Evolutionary conservation across 192 early-diverging fungal genomes (phyloP).

Genomic region (Gamsiella multidivaricata): DNA sequence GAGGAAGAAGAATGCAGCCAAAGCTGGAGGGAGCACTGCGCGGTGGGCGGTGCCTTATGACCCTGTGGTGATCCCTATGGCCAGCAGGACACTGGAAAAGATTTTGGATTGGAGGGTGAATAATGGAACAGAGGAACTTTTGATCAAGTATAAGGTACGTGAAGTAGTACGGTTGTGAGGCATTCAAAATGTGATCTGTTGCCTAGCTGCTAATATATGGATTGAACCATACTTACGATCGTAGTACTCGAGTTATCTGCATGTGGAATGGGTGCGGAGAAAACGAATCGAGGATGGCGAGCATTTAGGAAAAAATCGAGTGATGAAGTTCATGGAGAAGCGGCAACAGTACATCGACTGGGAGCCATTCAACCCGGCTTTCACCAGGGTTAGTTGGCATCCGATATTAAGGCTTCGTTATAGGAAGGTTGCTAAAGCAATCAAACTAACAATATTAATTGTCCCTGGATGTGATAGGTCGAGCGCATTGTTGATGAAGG

Average conservation of each 20-base stretch:
- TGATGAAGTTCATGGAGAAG: constrained; percentile 81
- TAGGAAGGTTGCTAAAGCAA: constrained; percentile 54
- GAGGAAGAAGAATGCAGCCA: constrained; percentile 33
- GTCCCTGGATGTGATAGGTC: constrained; percentile 66
- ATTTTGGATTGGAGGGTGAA: constrained; percentile 61
- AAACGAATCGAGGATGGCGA: constrained; percentile 56
- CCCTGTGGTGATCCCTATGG: constrained; percentile 66
- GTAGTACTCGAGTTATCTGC: constrained; percentile 77
- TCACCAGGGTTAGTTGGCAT: constrained; percentile 60
- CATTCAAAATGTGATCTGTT: not conserved
- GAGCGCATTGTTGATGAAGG: constrained; percentile 90
- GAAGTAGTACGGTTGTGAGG: not conserved
- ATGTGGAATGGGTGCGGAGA: constrained; percentile 77
- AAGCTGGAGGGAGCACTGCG: constrained; percentile 17
- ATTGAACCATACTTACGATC: not conserved
- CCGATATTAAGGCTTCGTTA: not conserved
- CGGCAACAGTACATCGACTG: constrained; percentile 61
- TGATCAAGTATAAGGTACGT: constrained; percentile 84
- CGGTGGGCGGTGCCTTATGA: constrained; percentile 58
- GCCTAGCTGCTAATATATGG: not conserved
- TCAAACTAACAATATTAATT: constrained; percentile 62
- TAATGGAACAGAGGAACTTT: constrained; percentile 67
- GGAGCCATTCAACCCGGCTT: constrained; percentile 73
- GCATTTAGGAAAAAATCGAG: constrained; percentile 72
- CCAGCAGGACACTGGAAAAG: constrained; percentile 59